Conservation (phyloP, 208 protist genomes). For the Trypanosoma boissoni region DNA sequence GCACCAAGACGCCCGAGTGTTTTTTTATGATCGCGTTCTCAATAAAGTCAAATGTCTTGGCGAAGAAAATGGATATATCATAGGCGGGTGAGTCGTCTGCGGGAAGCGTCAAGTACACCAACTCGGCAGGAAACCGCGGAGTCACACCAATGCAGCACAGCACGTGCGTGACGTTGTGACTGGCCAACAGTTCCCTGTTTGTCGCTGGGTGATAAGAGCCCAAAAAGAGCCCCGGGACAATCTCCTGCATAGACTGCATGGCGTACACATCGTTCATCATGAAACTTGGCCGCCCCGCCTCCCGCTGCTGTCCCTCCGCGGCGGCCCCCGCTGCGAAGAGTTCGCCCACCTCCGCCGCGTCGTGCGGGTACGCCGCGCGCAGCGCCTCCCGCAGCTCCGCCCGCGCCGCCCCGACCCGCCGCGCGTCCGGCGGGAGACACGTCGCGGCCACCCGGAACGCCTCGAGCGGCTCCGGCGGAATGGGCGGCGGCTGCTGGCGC, state of each 20-base stretch:
- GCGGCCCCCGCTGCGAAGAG: slow-evolving; percentile 12
- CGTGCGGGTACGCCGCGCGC: slow-evolving; percentile 12
- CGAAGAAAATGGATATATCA: slow-evolving; percentile 55
- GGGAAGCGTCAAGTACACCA: slow-evolving; percentile 53
- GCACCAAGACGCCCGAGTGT: slow-evolving; percentile 64
- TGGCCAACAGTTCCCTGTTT: slow-evolving; percentile 36
- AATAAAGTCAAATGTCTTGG: slow-evolving; percentile 68
- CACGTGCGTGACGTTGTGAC: slow-evolving; percentile 65
- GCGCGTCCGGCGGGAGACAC: slow-evolving; percentile 38
- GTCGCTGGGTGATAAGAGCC: slow-evolving; percentile 67
- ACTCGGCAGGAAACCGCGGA: slow-evolving; percentile 51
- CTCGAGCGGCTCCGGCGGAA: slow-evolving; percentile 40
- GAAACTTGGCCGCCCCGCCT: slow-evolving; percentile 11
- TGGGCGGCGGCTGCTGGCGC: slow-evolving; percentile 15
- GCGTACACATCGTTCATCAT: slow-evolving; percentile 15
- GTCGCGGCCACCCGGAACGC: slow-evolving; percentile 59
- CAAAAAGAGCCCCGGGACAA: slow-evolving; percentile 74
- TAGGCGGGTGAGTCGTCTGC: slow-evolving; percentile 43
- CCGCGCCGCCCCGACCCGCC: slow-evolving; percentile 19
- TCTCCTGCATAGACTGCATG: slow-evolving; percentile 66
- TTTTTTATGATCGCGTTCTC: slow-evolving; percentile 45
- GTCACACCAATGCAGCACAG: slow-evolving; percentile 60
- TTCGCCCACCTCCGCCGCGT: slow-evolving; percentile 7
- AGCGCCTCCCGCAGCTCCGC: slow-evolving; percentile 25
- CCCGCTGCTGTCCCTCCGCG: not conserved